Evolutionary conservation across 2,329 filamentous ascomycete species (phyloP).

Genomic region (Claviceps arundinis): DNA sequence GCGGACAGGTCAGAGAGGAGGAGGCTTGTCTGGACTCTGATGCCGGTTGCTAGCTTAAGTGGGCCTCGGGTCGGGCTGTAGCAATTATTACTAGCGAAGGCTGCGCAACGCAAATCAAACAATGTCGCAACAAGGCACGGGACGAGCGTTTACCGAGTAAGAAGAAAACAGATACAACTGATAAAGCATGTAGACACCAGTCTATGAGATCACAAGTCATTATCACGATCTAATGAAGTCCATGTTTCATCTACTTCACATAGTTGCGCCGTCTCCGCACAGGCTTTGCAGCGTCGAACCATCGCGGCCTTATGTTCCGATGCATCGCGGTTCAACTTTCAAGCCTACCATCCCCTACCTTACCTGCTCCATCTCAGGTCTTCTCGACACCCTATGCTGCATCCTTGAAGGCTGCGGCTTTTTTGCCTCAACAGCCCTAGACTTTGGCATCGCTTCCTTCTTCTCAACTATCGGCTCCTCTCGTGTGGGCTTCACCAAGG

Average conservation of each 20-base stretch:
- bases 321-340: neutral
- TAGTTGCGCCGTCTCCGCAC: neutral
- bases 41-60: too few relatives aligned
- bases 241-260: neutral
- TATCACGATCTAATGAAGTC: too few relatives aligned
- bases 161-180: too few relatives aligned
- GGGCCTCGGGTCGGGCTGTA: too few relatives aligned
- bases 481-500: conserved; percentile 22
- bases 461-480: conserved; percentile 6
- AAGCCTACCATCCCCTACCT: conserved; percentile 3
- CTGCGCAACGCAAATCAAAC: too few relatives aligned
- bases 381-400: conserved; percentile 9
- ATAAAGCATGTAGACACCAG: too few relatives aligned
- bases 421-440: conserved; percentile 13
- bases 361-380: conserved; percentile 18
- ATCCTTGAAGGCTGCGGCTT: conserved; percentile 9
- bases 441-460: conserved; percentile 18
- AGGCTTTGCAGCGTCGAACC: neutral
- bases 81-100: too few relatives aligned
- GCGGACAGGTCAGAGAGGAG: too few relatives aligned
- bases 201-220: too few relatives aligned
- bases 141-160: too few relatives aligned
- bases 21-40: too few relatives aligned
- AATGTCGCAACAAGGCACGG: too few relatives aligned
- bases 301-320: neutral